A percentile compares a stretch with the other conserved stretches of the same genome.
These are phyloP conservation scores for Mariannaea sp. DNA, from an alignment of 2,329 filamentous ascomycete genomes.

Conservation along the genomic window DNA sequence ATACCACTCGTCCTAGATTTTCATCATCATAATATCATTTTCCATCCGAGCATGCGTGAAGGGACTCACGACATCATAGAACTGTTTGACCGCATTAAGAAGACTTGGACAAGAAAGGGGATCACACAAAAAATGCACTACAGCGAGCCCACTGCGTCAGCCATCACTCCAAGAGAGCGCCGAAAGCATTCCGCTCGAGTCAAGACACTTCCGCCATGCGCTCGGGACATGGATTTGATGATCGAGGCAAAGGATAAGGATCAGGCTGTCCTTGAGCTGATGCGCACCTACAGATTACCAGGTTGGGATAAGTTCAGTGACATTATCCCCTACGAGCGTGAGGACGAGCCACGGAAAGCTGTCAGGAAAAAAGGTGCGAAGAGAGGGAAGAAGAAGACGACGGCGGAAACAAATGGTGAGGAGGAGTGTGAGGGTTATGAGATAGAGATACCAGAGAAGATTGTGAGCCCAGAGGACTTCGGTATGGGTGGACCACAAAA, in stretches of 20 bases:
- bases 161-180: conserved; percentile 76
- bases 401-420: conserved; percentile 35
- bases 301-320: conserved; percentile 78
- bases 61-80: conserved; percentile 80
- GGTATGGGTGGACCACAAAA: conserved; percentile 84
- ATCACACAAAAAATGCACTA: conserved; percentile 98
- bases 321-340: conserved; percentile 74
- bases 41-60: conserved; percentile 76
- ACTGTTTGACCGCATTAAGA: conserved; percentile 76
- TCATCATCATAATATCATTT: conserved; percentile 95
- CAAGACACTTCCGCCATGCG: conserved; percentile 78
- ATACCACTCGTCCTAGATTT: conserved; percentile 92
- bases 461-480: conserved; percentile 69
- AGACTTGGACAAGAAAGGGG: conserved; percentile 81
- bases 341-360: conserved; percentile 69
- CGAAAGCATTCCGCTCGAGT: conserved; percentile 87
- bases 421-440: conserved; percentile 45
- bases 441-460: conserved; percentile 45
- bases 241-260: conserved; percentile 99
- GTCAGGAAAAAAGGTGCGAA: conserved; percentile 45
- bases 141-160: conserved; percentile 68
- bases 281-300: conserved; percentile 84
- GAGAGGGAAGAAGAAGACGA: conserved; percentile 45
- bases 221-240: conserved; percentile 91
- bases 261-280: conserved; percentile 92